Evolutionary conservation across 768 basidiomycete genomes (phyloP).

Genomic region (Coprinopsis cinerea): DNA sequence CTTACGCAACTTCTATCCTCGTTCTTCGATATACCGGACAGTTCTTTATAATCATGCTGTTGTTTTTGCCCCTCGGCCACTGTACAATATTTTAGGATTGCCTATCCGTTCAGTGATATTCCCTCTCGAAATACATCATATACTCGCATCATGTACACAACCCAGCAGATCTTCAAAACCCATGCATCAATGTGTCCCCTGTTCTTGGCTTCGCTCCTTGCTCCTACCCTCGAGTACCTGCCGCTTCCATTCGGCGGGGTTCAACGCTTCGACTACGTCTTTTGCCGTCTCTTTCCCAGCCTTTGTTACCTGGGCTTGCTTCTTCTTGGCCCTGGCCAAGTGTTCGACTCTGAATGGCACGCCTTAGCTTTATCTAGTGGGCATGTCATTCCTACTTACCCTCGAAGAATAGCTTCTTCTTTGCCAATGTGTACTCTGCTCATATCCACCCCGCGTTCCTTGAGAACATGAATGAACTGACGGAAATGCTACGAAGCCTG

Average conservation of each 20-base stretch:
- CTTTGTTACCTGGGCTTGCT: conserved; percentile 23
- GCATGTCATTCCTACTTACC: conserved; percentile 26
- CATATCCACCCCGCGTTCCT: conserved; percentile 52
- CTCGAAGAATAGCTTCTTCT: conserved; percentile 53
- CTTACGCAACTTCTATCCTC: no score
- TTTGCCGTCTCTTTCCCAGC: conserved; percentile 28
- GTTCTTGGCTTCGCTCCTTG: conserved; percentile 1
- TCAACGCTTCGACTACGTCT: conserved; percentile 20
- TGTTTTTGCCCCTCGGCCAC: no score
- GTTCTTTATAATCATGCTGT: no score
- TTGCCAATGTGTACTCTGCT: conserved; percentile 55
- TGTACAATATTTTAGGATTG: no score
- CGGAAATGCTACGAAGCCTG: conserved; percentile 44
- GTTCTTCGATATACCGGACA: no score
- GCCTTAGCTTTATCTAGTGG: background rate
- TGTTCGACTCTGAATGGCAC: conserved; percentile 37
- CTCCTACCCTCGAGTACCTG: conserved; percentile 26
- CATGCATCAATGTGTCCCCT: no score
- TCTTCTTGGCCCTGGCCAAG: conserved; percentile 38
- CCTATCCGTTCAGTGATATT: no score
- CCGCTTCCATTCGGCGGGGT: conserved; percentile 22
- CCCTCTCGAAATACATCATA: no score
- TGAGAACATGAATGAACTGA: conserved; percentile 45
- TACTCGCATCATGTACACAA: no score
- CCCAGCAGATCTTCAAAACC: no score